Evolutionary conservation across 495 filamentous ascomycete species (phyloP).

Genomic region (Immersiella caudata): DNA sequence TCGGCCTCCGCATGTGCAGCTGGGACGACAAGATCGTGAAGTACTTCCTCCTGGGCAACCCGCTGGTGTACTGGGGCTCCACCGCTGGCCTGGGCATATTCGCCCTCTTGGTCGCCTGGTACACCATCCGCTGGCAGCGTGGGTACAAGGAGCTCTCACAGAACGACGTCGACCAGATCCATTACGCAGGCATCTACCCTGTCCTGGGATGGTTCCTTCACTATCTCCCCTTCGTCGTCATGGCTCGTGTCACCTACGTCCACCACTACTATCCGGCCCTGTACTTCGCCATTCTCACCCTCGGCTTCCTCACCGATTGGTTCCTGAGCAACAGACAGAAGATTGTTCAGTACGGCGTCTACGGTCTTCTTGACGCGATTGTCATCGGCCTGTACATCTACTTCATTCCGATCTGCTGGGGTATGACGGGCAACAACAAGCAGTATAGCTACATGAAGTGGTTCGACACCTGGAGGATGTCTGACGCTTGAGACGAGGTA

Average conservation of each 20-base stretch:
- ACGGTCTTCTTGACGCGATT: slow-evolving; percentile 68
- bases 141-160: slow-evolving; percentile 83
- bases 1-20: slow-evolving; percentile 96
- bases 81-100: slow-evolving; percentile 77
- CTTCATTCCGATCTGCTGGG: slow-evolving; percentile 95
- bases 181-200: slow-evolving; percentile 91
- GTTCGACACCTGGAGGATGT: slow-evolving; percentile 70
- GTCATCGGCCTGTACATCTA: slow-evolving; percentile 80
- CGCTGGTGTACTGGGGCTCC: slow-evolving; percentile 92
- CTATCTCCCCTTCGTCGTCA: slow-evolving; percentile 92
- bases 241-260: slow-evolving; percentile 98
- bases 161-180: slow-evolving; percentile 84
- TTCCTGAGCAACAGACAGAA: slow-evolving; percentile 64
- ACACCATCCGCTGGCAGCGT: slow-evolving; percentile 93
- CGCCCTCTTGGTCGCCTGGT: slow-evolving; percentile 73
- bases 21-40: slow-evolving; percentile 97
- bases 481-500: slow-evolving; percentile 42
- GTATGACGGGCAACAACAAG: slow-evolving; percentile 82
- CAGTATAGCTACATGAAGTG: slow-evolving; percentile 93
- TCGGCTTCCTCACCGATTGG: slow-evolving; percentile 91
- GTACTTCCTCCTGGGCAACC: slow-evolving; percentile 98
- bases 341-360: slow-evolving; percentile 63
- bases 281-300: slow-evolving; percentile 90
- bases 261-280: slow-evolving; percentile 99
- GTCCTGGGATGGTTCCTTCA: slow-evolving; percentile 94